Conservation (phyloP, 73 alveolate genomes). For the Paramecium biaurelia region DNA sequence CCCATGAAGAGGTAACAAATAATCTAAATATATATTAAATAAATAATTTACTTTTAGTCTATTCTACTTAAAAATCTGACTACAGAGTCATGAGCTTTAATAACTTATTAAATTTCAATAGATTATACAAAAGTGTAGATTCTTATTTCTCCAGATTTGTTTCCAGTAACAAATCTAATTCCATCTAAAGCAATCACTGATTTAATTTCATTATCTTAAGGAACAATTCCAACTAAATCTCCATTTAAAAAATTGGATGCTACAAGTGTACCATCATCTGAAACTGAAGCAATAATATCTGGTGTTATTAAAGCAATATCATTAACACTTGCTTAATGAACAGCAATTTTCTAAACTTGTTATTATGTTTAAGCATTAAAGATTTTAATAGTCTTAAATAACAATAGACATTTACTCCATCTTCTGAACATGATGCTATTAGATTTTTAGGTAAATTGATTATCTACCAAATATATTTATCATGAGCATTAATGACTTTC, state of each 20-base stretch:
- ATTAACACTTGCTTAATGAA: conserved; percentile 28
- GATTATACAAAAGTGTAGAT: not conserved
- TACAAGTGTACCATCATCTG: conserved; percentile 18
- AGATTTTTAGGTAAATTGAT: not conserved
- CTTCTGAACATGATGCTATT: conserved; percentile 47
- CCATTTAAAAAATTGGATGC: not conserved
- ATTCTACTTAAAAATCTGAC: conserved; percentile 17
- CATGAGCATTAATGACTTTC: conserved; percentile 32
- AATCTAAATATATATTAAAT: not conserved
- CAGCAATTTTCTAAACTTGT: not conserved
- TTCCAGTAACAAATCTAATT: conserved; percentile 10
- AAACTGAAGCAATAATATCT: not conserved
- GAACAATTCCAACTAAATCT: not conserved
- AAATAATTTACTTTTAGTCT: not conserved
- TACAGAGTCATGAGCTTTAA: not conserved
- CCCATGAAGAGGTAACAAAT: conserved; percentile 35
- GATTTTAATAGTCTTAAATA: not conserved
- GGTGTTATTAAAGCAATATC: conserved; percentile 28
- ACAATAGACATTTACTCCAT: not conserved
- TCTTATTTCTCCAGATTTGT: not conserved
- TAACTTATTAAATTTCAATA: not conserved
- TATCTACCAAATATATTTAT: not conserved
- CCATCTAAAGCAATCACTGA: conserved; percentile 34
- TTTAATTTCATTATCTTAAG: not conserved
- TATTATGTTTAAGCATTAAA: not conserved